Evolutionary conservation across 106 monocot species (phyloP).

Genomic region (Acorus calamus): DNA sequence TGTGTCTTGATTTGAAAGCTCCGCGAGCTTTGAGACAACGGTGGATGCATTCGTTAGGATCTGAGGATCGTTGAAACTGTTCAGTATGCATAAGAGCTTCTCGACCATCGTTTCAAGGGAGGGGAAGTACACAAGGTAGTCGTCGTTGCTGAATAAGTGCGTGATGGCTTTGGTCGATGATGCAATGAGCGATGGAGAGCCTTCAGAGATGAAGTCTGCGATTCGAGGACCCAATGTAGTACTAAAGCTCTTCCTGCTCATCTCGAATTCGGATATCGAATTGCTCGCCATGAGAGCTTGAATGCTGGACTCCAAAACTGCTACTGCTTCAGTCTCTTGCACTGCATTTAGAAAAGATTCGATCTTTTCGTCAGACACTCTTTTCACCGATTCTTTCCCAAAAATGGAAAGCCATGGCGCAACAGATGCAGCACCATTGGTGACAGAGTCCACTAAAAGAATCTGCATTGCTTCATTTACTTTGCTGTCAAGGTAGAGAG

Average conservation of each 20-base stretch:
- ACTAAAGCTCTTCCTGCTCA: constrained; percentile 32
- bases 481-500: constrained; percentile 38
- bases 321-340: constrained; percentile 9
- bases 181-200: constrained; percentile 8
- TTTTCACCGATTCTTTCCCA: constrained; percentile 29
- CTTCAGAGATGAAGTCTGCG: constrained; percentile 18
- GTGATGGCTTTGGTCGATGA: constrained; percentile 27
- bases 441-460: constrained; percentile 14
- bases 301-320: constrained; percentile 17
- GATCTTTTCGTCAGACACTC: constrained; percentile 23
- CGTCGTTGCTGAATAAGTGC: constrained; percentile 20
- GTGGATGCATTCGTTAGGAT: constrained; percentile 9
- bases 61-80: constrained; percentile 9
- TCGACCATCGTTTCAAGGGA: constrained; percentile 23
- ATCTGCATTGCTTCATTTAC: constrained; percentile 10
- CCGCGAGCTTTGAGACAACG: constrained; percentile 29
- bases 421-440: constrained; percentile 12
- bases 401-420: constrained; percentile 44
- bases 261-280: constrained; percentile 51
- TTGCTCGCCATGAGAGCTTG: constrained; percentile 51
- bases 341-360: constrained; percentile 13
- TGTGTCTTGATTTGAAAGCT: constrained; percentile 14
- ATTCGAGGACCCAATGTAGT: constrained; percentile 21
- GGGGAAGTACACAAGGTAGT: constrained; percentile 15
- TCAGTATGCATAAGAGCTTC: constrained; percentile 18